Percentiles rank a stretch among this genome's conserved stretches.
Conservation (phyloP, 2,329 filamentous ascomycete genomes). For the Dactylonectria macrodidyma region DNA sequence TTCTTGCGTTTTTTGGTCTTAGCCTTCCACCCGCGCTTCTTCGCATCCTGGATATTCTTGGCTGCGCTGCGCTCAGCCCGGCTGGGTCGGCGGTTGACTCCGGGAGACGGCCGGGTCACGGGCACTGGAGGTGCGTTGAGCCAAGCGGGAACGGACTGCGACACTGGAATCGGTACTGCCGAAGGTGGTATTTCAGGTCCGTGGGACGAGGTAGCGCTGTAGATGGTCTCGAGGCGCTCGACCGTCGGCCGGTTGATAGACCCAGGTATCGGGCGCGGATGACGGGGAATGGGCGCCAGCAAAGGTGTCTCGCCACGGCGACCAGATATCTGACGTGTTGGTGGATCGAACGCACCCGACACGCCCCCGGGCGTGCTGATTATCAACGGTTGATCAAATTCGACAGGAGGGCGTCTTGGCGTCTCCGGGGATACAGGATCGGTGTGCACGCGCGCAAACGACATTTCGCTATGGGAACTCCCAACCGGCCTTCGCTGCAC, state of each 20-base stretch:
- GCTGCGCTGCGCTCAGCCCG: slow-evolving; percentile 73
- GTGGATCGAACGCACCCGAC: slow-evolving; percentile 66
- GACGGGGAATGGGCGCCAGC: slow-evolving; percentile 67
- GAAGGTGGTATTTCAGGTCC: slow-evolving; percentile 31
- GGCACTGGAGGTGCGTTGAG: slow-evolving; percentile 54
- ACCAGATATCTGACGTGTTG: slow-evolving; percentile 52
- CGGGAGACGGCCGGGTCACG: slow-evolving; percentile 56
- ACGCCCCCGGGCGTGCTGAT: slow-evolving; percentile 73
- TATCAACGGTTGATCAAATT: slow-evolving; percentile 69
- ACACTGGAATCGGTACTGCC: slow-evolving; percentile 28
- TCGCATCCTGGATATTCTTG: slow-evolving; percentile 75
- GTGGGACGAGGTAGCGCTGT: slow-evolving; percentile 54
- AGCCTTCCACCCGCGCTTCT: slow-evolving; percentile 69
- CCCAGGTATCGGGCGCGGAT: slow-evolving; percentile 59
- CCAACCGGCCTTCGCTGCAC: slow-evolving; percentile 59
- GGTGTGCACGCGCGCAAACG: slow-evolving; percentile 34
- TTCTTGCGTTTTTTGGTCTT: slow-evolving; percentile 58
- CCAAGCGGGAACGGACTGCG: slow-evolving; percentile 51
- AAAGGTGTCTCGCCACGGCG: slow-evolving; percentile 61
- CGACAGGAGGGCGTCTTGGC: slow-evolving; percentile 31
- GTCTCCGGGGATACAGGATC: slow-evolving; percentile 40
- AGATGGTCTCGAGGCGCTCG: slow-evolving; percentile 71
- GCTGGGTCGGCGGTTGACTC: slow-evolving; percentile 65
- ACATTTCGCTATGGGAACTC: slow-evolving; percentile 48
- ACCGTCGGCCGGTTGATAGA: slow-evolving; percentile 60